Conservation (phyloP, 2,329 filamentous ascomycete species). For the Stagonosporopsis chrysanthemi region DNA sequence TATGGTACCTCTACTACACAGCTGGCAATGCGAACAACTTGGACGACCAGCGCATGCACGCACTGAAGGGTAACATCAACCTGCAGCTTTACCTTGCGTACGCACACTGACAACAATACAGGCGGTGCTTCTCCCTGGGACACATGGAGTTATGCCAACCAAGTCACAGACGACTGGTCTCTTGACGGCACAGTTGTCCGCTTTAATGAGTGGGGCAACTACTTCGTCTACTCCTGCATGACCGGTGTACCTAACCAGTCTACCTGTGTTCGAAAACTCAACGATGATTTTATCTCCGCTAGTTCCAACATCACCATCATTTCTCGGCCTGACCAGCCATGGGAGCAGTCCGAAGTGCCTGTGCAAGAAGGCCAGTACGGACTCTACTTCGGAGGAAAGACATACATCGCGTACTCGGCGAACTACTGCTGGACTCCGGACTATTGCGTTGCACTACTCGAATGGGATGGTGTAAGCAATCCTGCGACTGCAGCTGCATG, state of each 20-base stretch:
- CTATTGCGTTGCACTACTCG: constrained; percentile 63
- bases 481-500: constrained; percentile 56
- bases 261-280: constrained; percentile 52
- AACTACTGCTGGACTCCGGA: constrained; percentile 64
- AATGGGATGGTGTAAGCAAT: constrained; percentile 59
- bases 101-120: constrained; percentile 24
- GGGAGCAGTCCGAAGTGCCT: constrained; percentile 59
- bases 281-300: constrained; percentile 55
- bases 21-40: constrained; percentile 57
- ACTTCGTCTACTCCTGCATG: constrained; percentile 64
- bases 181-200: constrained; percentile 63
- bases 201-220: constrained; percentile 56
- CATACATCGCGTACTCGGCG: constrained; percentile 62
- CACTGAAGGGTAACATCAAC: constrained; percentile 55
- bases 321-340: constrained; percentile 59
- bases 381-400: constrained; percentile 62
- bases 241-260: constrained; percentile 51
- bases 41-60: constrained; percentile 60
- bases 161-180: constrained; percentile 53
- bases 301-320: constrained; percentile 56
- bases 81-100: background rate
- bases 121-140: constrained; percentile 63
- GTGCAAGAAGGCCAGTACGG: constrained; percentile 65
- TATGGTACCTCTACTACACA: constrained; percentile 66
- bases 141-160: constrained; percentile 57